phyloP scores from a whole-genome alignment of 2,329 filamentous ascomycete genomes.

The Atkinsonella texensis region DNA sequence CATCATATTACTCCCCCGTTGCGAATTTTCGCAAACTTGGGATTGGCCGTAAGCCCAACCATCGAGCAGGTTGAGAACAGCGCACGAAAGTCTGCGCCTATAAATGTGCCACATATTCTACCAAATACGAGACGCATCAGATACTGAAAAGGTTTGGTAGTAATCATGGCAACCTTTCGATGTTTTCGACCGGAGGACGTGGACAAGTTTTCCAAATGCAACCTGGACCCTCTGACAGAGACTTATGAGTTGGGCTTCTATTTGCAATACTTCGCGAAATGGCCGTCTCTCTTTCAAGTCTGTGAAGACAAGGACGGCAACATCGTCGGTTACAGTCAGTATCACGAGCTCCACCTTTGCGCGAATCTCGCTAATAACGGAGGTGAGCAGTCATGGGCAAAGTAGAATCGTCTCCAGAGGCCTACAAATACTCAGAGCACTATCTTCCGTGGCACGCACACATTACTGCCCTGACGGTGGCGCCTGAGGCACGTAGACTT shows the following conservation, averaged over 20 bases:
- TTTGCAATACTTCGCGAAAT: slow-evolving; percentile 87
- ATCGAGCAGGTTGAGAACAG: too few relatives aligned
- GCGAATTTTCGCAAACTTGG: too few relatives aligned
- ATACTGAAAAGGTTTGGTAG: neutral
- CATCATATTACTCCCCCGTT: too few relatives aligned
- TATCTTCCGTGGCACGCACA: slow-evolving; percentile 99
- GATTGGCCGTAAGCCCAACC: too few relatives aligned
- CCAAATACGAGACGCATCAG: too few relatives aligned
- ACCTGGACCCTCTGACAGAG: slow-evolving; percentile 93
- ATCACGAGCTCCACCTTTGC: slow-evolving; percentile 3
- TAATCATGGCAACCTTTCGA: slow-evolving; percentile 67
- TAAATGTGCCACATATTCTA: too few relatives aligned
- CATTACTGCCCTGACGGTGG: slow-evolving; percentile 89
- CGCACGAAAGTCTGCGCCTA: too few relatives aligned
- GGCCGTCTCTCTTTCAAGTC: slow-evolving; percentile 89
- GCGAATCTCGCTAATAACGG: slow-evolving; percentile 14
- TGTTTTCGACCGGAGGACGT: slow-evolving; percentile 77
- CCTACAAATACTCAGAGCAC: slow-evolving; percentile 64
- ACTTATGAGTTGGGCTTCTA: slow-evolving; percentile 96
- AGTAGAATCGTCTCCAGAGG: slow-evolving; percentile 73
- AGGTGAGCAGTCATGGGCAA: slow-evolving; percentile 80
- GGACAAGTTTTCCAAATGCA: slow-evolving; percentile 83
- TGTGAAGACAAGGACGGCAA: slow-evolving; percentile 78
- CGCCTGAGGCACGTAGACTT: slow-evolving; percentile 71
- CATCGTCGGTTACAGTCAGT: slow-evolving; percentile 84